These are phyloP conservation scores for Chamaecyparis obtusa DNA, from an alignment of 75 land plant genomes.

Conservation along the genomic window DNA sequence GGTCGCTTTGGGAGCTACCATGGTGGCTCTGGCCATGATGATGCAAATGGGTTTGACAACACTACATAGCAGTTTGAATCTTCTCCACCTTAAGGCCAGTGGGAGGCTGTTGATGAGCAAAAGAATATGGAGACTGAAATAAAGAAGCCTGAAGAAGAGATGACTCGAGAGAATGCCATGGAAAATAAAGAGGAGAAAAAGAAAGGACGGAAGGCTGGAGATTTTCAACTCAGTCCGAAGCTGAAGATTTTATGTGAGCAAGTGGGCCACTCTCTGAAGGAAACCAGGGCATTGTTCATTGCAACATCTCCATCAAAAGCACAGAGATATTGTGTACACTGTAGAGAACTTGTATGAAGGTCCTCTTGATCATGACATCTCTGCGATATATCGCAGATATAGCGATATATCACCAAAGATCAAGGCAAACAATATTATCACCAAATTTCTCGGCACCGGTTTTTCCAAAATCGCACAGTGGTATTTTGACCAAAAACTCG, in stretches of 20 bases:
- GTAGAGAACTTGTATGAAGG: too few relatives aligned
- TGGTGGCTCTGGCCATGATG: slow-evolving; percentile 5
- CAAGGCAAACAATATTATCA: too few relatives aligned
- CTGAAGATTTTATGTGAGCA: slow-evolving; percentile 43
- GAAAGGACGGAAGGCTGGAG: slow-evolving; percentile 25
- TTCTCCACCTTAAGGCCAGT: neutral
- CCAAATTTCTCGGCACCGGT: too few relatives aligned
- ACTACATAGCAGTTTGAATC: slow-evolving; percentile 4
- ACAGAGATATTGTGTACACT: too few relatives aligned
- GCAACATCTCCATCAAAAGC: too few relatives aligned
- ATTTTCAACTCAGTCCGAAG: neutral
- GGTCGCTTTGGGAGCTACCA: slow-evolving; percentile 13
- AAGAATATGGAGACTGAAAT: slow-evolving; percentile 29
- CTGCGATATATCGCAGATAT: too few relatives aligned
- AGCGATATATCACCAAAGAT: too few relatives aligned
- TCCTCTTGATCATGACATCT: too few relatives aligned
- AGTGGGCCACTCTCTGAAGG: slow-evolving; percentile 34
- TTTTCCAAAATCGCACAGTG: too few relatives aligned
- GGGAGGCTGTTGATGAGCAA: slow-evolving; percentile 1
- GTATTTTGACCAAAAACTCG: too few relatives aligned
- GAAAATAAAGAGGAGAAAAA: slow-evolving; percentile 36
- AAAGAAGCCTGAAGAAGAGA: slow-evolving; percentile 36
- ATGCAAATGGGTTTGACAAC: neutral
- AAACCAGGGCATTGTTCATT: too few relatives aligned
- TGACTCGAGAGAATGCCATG: slow-evolving; percentile 17